Evolutionary conservation across 495 filamentous ascomycete species (phyloP), one percentile per base, ranked within the genome.

Genomic region (Pyrenula aspistea): DNA sequence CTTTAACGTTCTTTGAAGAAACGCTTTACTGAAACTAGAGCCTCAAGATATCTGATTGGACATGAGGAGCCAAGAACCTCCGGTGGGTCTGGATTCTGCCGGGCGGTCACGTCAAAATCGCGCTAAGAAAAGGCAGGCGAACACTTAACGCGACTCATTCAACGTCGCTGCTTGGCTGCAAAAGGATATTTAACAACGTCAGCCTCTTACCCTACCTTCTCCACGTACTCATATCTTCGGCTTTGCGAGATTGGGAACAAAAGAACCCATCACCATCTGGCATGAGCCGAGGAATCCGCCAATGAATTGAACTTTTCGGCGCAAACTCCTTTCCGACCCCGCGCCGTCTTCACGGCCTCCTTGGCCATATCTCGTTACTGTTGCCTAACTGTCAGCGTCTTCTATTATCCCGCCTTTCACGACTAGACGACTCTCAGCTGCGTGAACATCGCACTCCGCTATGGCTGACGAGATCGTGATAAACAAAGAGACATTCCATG

Each of bases 401-500:
- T 42, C 31, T 42, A 15, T 8, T 15, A 42, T 42, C 31, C n/a
- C n/a, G n/a, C n/a, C n/a, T n/a, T n/a, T n/a, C n/a, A n/a, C n/a
- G n/a, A n/a, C n/a, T n/a, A n/a, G n/a, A n/a, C n/a, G n/a, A n/a
- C n/a, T n/a, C n/a, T n/a, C n/a, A n/a, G n/a, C n/a, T n/a, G n/a
- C n/a, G n/a, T n/a, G n/a, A n/a, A n/a, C n/a, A n/a, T n/a, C n/a
- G n/a, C n/a, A n/a, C n/a, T n/a, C n/a, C n/a, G 19, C 50, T 51
- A 80, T 80, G 77, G 75, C 75, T 31, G 50, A 52, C 22, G 84
- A 89, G 65, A 83, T 97, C 73, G 86, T 86, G 67, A 95, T 99
- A 73, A 91, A 97, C 74, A 88, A 86, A 71, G 83, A 82, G 67
- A 74, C 81, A 65, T 99, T 99, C 73, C 91, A 94, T 68, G 89